Base-by-base conservation (phyloP, 2,329 filamentous ascomycete genomes). In the Ilyonectria mors-panacis region DNA sequence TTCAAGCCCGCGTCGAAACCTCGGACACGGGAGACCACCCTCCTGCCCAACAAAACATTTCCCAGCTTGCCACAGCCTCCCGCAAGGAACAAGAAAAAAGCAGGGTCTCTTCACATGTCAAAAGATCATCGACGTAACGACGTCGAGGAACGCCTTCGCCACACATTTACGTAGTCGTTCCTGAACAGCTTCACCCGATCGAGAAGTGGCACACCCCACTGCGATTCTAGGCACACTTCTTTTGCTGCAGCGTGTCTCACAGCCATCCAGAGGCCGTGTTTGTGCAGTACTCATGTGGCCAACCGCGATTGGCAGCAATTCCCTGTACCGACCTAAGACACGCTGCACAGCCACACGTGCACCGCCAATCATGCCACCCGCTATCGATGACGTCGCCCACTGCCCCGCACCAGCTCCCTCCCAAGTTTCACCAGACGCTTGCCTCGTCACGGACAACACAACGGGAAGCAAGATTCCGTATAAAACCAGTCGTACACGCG, bases 361-460 rank as follows among this genome's bases (percentile, higher is more conserved):
- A 68, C 68, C 65, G 65, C 66, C 58, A 63, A 71, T 73, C 74
- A 72, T 72, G 67, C 70, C 67, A 76, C 59, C 68, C 56, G 47
- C 44, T 63, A 42, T 70, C 67, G 73, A 77, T 77, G 76, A 77
- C 75, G 76, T 77, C 69, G 74, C 69, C 62, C 21, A 35, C 23
- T 75, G 73, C 76, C 76, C 76, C 76, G 70, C 76, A 70, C 68
- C 56, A 74, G 71, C 70, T 76, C 61, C 72, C 72, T 74, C 70
- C 53, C 63, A 61, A 48, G 58, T 66, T 51, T 59, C 57, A 59
- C 35, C 67, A 61, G 23, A 58, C 44, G 26, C 44, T 53, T 45
- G 62, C 50, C 30, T 64, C 67, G 47, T 65, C 56, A 62, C 39
- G 28, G 59, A 56, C 51, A 55, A 39, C 53, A 6, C 23, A 37